Conservation (phyloP, 176 grass and related monocot genomes). For the Oryza officinalis region DNA sequence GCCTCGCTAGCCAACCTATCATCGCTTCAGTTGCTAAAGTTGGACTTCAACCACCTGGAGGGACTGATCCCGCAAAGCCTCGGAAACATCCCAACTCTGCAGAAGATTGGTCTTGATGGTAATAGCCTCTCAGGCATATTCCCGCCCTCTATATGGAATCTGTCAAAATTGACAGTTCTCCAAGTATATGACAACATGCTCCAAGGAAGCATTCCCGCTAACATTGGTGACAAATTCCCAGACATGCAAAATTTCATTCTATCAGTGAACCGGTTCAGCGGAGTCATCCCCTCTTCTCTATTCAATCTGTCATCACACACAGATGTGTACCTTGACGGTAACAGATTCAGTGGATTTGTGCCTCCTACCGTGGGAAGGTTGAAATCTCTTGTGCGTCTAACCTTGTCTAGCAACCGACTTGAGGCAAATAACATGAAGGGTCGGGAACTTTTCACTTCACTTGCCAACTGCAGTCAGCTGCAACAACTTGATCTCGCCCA, state of each 20-base stretch:
- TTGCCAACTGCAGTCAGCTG: constrained; percentile 26
- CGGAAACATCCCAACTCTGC: background rate
- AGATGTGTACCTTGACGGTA: background rate
- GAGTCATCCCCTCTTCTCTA: constrained; percentile 11
- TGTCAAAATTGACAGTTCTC: background rate
- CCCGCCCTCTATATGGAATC: background rate
- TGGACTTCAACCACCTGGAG: no score
- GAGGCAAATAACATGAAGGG: background rate
- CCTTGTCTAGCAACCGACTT: background rate
- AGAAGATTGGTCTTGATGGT: background rate
- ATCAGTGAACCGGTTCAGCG: background rate
- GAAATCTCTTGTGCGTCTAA: background rate
- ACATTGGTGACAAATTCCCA: background rate
- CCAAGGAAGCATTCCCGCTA: background rate
- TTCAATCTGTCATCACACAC: constrained; percentile 18
- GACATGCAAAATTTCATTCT: background rate
- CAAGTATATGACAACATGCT: background rate
- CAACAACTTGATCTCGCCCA: background rate
- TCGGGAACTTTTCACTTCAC: constrained; percentile 36
- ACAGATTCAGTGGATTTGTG: constrained; percentile 9
- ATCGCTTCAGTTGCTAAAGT: background rate
- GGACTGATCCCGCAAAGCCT: background rate
- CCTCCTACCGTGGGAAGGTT: constrained; percentile 1
- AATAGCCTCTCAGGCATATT: background rate
- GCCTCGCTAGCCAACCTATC: background rate